Percentiles rank a stretch among this genome's conserved stretches.
These are phyloP conservation scores for Aspergillus persii DNA, from an alignment of 2,329 filamentous ascomycete genomes.

Conservation along the genomic window DNA sequence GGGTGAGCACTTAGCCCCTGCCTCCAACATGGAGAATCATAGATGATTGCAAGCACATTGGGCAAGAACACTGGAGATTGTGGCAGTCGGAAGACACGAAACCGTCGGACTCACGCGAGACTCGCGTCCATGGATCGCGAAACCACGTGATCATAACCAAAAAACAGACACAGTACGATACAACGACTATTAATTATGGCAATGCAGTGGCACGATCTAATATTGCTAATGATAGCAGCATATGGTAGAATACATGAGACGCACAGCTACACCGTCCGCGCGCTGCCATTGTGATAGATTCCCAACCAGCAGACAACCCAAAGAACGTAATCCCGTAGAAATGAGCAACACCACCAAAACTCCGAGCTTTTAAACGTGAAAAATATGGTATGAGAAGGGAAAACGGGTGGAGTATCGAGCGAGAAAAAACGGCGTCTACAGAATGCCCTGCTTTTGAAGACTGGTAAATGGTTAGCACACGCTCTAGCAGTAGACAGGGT, in stretches of 20 bases:
- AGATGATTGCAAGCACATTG: neutral
- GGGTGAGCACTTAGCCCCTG: neutral
- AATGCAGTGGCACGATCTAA: conserved; percentile 1
- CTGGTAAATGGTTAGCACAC: conserved; percentile 28
- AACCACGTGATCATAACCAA: conserved; percentile 27
- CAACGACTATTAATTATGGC: neutral
- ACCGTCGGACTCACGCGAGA: neutral
- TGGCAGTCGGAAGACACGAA: neutral
- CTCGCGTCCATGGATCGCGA: conserved; percentile 32
- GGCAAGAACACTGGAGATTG: neutral
- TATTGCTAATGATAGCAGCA: conserved; percentile 5
- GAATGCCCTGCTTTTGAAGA: conserved; percentile 83
- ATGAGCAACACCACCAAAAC: conserved; percentile 27
- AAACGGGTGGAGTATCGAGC: neutral
- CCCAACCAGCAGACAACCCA: conserved; percentile 16
- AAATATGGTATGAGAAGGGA: conserved; percentile 10
- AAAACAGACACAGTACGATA: neutral
- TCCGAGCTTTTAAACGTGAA: conserved; percentile 28
- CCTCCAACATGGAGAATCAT: neutral
- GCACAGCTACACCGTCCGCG: conserved; percentile 6
- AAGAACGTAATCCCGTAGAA: conserved; percentile 11
- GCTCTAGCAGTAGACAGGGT: neutral
- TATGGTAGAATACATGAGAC: conserved; percentile 19
- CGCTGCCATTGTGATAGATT: conserved; percentile 9
- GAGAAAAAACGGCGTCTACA: conserved; percentile 48